These are phyloP conservation scores for Tanozyma kutaoensis DNA, from an alignment of 805 yeast genomes.

Conservation along the genomic window DNA sequence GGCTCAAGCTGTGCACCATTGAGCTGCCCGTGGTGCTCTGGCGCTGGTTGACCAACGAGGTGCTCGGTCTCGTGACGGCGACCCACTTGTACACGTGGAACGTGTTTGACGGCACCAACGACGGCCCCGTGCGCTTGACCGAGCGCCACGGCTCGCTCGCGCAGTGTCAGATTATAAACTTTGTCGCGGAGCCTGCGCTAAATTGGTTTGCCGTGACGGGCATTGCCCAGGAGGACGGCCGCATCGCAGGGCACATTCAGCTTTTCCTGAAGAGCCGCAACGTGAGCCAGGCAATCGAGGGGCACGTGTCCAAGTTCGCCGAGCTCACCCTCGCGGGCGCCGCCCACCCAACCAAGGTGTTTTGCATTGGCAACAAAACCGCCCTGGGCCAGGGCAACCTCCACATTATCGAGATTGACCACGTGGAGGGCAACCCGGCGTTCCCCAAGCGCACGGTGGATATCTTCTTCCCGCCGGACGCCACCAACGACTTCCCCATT, in stretches of 20 bases:
- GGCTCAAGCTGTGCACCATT: constrained; percentile 77
- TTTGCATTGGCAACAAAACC: constrained; percentile 84
- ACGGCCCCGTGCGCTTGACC: constrained; percentile 72
- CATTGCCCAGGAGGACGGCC: constrained; percentile 84
- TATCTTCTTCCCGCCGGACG: constrained; percentile 94
- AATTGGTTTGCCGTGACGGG: constrained; percentile 96
- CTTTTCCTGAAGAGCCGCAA: constrained; percentile 78
- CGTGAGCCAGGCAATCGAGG: constrained; percentile 93
- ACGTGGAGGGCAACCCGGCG: constrained; percentile 70
- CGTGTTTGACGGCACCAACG: constrained; percentile 63
- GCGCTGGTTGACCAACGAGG: constrained; percentile 75
- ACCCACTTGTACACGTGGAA: constrained; percentile 69
- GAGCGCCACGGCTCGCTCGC: constrained; percentile 70
- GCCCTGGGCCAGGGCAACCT: constrained; percentile 60
- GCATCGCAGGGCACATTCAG: constrained; percentile 94
- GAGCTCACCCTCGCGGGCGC: constrained; percentile 63
- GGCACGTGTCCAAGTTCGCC: constrained; percentile 91
- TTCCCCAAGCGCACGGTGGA: constrained; percentile 86
- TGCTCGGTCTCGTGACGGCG: constrained; percentile 77
- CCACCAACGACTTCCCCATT: constrained; percentile 92
- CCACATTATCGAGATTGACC: constrained; percentile 94
- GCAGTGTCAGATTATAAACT: constrained; percentile 81
- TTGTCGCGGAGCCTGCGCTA: constrained; percentile 64
- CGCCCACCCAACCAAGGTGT: constrained; percentile 63
- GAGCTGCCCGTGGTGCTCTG: constrained; percentile 86